phyloP scores from a whole-genome alignment of 805 yeast species.

The Metschnikowia anglica region DNA sequence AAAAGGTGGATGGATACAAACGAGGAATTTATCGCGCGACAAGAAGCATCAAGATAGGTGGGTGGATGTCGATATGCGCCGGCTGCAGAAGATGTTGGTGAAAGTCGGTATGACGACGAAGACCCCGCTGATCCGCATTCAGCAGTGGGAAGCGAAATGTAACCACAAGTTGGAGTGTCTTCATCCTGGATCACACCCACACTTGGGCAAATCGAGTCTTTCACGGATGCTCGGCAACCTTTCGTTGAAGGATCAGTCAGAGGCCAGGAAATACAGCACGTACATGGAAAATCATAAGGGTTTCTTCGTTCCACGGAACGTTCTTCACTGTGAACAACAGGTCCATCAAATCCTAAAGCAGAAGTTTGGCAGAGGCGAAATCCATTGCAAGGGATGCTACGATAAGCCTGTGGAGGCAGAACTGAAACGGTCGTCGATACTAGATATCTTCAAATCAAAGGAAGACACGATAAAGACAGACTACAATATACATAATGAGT shows the following conservation, averaged over 20 bases:
- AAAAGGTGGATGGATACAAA: constrained; percentile 39
- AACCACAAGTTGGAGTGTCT: constrained; percentile 44
- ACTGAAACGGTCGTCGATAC: constrained; percentile 2
- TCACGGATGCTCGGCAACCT: constrained; percentile 7
- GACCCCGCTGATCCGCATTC: constrained; percentile 40
- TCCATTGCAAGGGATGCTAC: constrained; percentile 49
- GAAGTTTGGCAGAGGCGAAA: constrained; percentile 47
- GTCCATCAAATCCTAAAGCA: constrained; percentile 41
- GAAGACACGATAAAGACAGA: constrained; percentile 6
- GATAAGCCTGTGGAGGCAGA: constrained; percentile 5
- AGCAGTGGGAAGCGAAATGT: constrained; percentile 56
- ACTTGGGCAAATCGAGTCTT: constrained; percentile 10
- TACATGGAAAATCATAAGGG: constrained; percentile 32
- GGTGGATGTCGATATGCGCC: constrained; percentile 36
- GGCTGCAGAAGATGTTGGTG: constrained; percentile 40
- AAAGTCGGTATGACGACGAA: constrained; percentile 57
- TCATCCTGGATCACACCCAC: constrained; percentile 28
- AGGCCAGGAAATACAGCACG: constrained; percentile 8
- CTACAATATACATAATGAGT: constrained; percentile 50
- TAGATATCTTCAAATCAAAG: constrained; percentile 11
- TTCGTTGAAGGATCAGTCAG: constrained; percentile 3
- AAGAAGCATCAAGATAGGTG: constrained; percentile 26
- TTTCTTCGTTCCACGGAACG: constrained; percentile 31
- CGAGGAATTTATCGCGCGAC: constrained; percentile 27
- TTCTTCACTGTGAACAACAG: constrained; percentile 39